Conservation (phyloP, 192 early-diverging fungal genomes). For the Chytriomyces confervae region DNA sequence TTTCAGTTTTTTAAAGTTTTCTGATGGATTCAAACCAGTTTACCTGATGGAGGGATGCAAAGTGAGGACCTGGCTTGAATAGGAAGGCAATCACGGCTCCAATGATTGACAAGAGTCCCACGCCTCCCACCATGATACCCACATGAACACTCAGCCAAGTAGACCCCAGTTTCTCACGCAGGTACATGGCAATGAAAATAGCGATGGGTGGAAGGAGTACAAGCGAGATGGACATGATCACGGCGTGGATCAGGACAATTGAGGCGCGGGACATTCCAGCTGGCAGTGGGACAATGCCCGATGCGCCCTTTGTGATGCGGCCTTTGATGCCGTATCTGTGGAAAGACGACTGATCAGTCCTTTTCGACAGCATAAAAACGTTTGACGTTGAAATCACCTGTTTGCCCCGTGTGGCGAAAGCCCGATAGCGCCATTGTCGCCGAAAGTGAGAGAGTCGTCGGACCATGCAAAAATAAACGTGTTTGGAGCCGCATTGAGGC, state of each 20-base stretch:
- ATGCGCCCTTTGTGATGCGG: background rate
- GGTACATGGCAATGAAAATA: constrained; percentile 17
- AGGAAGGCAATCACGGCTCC: constrained; percentile 7
- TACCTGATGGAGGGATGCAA: constrained; percentile 14
- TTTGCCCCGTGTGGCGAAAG: too few relatives aligned
- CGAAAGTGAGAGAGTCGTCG: background rate
- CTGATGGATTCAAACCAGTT: too few relatives aligned
- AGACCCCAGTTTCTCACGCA: constrained; percentile 7
- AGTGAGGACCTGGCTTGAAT: constrained; percentile 7
- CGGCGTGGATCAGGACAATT: constrained; percentile 1
- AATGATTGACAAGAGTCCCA: background rate
- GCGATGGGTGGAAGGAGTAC: constrained; percentile 6
- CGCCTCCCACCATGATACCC: constrained; percentile 13
- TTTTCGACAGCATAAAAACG: too few relatives aligned
- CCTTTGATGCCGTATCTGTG: too few relatives aligned
- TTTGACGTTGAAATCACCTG: too few relatives aligned
- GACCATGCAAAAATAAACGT: constrained; percentile 21
- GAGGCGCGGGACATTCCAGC: background rate
- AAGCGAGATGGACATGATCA: constrained; percentile 6
- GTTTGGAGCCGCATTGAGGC: background rate
- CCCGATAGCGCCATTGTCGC: too few relatives aligned
- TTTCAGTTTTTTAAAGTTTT: too few relatives aligned
- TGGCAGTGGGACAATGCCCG: constrained; percentile 15
- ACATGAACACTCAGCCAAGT: constrained; percentile 16
- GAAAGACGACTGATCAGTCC: too few relatives aligned